Base-by-base conservation (phyloP, 2,329 filamentous ascomycete species). In the Kalmusia sp. region DNA sequence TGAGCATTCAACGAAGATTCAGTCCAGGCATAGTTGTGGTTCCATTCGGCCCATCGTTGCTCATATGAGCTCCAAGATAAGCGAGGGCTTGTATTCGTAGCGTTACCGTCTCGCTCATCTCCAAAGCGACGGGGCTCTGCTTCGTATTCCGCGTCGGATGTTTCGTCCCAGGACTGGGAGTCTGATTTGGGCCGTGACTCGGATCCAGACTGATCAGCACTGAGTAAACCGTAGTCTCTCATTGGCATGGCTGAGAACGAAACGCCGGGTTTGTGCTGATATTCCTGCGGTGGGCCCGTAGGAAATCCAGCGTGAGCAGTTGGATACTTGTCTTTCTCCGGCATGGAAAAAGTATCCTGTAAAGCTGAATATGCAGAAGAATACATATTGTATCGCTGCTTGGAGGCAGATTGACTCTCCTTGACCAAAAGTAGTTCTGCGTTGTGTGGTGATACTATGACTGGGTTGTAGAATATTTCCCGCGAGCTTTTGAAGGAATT, bases 241-340 rank as follows among this genome's bases (percentile, higher is more conserved):
- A 37, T 37, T 19, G 37, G 28, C 14, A 39, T 19, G 8, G 30
- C 31, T 8, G 3, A 6, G 24, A 43, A 27, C 9, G 25, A 12
- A n/a, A 43, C 27, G 22, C 28, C 48, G 3, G 48, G 31, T 24
- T 44, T 35, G 22, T 43, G 22, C n/a, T 35, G 21, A 28, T 43
- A 35, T 11, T 6, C 8, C 14, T 25, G 21, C 21, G 30, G 8
- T 4, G 30, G 19, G 9, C 47, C 47, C 14, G 5, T 33, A 22
- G 38, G 37, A 14, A 49, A 24, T 8, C 47, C 47, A 15, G 47
- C 47, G 11, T n/a, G 37, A 8, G 37, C 37, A 24, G 14, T 40
- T 9, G 47, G 37, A 15, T 49, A 49, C 35, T 49, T 49, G 12
- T 41, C 37, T 6, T 22, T 25, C 25, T 49, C 37, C 9, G 37